Evolutionary conservation across 1,139 yeast genomes (phyloP), one percentile per base, ranked within the genome.

Genomic region (Yamadazyma jaroonii): DNA sequence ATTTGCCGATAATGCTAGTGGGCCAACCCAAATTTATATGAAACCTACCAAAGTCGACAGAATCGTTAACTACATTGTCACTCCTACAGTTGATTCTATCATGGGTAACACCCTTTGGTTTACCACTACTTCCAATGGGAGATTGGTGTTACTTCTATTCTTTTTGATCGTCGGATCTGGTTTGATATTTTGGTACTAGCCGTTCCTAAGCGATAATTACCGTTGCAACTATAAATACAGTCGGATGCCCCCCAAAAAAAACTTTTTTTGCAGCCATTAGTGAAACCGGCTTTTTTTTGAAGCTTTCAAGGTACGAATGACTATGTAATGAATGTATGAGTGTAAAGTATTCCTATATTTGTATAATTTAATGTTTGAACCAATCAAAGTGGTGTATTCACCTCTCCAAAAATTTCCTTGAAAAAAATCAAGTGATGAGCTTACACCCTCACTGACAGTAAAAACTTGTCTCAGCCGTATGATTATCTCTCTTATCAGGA

Each of bases 21-120:
- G 74, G 0, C 74, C 75, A 7, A 72, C 76, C 3, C 65, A 62
- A 40, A 55, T 69, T 3, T 74, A 71, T 48, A 54, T 74, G 52
- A 64, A 59, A 38, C 71, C 78, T 6, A 69, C 75, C 3, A 59
- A 55, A 31, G 32, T 58, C 3, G 78, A 73, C 47, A 53, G 49
- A 24, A 32, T 66, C 3, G 47, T 50, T 9, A 68, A 64, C 41
- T 37, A 44, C n/a, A 38, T 48, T 5, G 25, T 70, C 6, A 57
- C 75, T 1, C 59, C 56, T 2, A 9, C 57, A 0, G 48, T 60
- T 9, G 79, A 76, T 50, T 41, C 28, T 6, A 29, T 55, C 0
- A 59, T 77, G 23, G 78, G 79, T 1, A 55, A 59, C 38, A 52
- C 56, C 0, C 55, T 77, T 33, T 73, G 69, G 64, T 45, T 70